These are phyloP conservation scores for Fusarium longipes DNA, from an alignment of 2,329 filamentous ascomycete genomes.

Conservation along the genomic window DNA sequence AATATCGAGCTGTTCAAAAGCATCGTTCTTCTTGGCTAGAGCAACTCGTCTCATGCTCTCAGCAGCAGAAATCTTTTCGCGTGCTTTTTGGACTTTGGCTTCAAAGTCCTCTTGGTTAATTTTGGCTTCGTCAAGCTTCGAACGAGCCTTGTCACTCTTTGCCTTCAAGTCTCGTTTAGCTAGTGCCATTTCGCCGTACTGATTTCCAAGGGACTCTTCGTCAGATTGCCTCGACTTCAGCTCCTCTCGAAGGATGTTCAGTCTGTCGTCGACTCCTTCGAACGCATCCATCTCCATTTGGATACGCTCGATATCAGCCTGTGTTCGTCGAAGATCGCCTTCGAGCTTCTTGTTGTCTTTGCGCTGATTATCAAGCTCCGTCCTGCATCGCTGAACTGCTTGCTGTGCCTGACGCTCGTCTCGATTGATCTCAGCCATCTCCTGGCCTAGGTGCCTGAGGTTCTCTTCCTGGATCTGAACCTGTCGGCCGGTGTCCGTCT, in stretches of 20 bases:
- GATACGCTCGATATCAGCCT: slow-evolving; percentile 64
- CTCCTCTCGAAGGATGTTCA: slow-evolving; percentile 68
- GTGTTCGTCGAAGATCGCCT: slow-evolving; percentile 66
- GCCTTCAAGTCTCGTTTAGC: slow-evolving; percentile 62
- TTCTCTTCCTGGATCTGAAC: slow-evolving; percentile 64
- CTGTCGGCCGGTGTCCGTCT: slow-evolving; percentile 77
- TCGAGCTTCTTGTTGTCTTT: slow-evolving; percentile 56
- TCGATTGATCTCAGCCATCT: slow-evolving; percentile 64
- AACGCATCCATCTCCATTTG: slow-evolving; percentile 72
- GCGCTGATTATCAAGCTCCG: slow-evolving; percentile 59
- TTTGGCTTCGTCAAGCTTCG: slow-evolving; percentile 48
- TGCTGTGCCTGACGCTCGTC: slow-evolving; percentile 61
- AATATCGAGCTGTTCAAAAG: slow-evolving; percentile 63
- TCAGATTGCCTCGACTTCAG: slow-evolving; percentile 66
- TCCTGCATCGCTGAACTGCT: slow-evolving; percentile 60
- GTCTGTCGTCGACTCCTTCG: slow-evolving; percentile 74
- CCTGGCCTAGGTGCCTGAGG: slow-evolving; percentile 64
- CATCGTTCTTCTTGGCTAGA: slow-evolving; percentile 71
- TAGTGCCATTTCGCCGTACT: slow-evolving; percentile 64
- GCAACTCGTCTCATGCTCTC: slow-evolving; percentile 63
- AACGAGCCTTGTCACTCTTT: slow-evolving; percentile 56
- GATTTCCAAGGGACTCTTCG: slow-evolving; percentile 61
- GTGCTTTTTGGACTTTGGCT: slow-evolving; percentile 64
- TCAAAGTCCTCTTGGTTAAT: slow-evolving; percentile 56
- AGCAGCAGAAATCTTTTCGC: slow-evolving; percentile 62